Evolutionary conservation across 345 rosid genomes (phyloP).

Genomic region (Erucastrum elatum): DNA sequence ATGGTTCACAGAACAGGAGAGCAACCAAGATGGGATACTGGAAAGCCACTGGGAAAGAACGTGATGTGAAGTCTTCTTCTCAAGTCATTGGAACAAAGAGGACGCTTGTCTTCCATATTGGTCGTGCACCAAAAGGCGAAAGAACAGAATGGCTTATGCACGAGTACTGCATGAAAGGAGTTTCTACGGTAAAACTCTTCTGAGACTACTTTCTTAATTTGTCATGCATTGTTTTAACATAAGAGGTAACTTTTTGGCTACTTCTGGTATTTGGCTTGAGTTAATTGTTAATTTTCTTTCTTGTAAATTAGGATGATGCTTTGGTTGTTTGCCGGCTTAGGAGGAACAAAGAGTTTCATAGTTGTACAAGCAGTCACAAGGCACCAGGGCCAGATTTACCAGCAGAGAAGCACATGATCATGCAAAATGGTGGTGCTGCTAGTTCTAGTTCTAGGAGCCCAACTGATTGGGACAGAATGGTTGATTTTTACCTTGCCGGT

Average conservation of each 20-base stretch:
- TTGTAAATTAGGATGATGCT: conserved; percentile 55
- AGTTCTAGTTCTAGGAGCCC: conserved; percentile 5
- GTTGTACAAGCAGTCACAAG: conserved; percentile 31
- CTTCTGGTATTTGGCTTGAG: background rate
- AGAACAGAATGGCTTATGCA: conserved; percentile 95
- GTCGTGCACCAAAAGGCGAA: conserved; percentile 94
- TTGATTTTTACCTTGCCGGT: conserved; percentile 31
- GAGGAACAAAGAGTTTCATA: conserved; percentile 55
- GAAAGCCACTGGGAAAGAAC: conserved; percentile 96
- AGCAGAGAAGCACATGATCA: background rate
- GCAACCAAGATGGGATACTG: conserved; percentile 85
- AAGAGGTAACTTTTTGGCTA: background rate
- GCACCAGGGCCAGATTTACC: conserved; percentile 9
- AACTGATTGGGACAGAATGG: conserved; percentile 27
- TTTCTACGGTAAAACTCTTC: conserved; percentile 48
- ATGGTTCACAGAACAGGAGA: conserved; percentile 76
- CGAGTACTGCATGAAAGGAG: conserved; percentile 70
- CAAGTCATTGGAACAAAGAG: conserved; percentile 77
- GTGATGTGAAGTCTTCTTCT: conserved; percentile 64
- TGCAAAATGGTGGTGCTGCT: conserved; percentile 28
- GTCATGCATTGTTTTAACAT: background rate
- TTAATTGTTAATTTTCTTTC: background rate
- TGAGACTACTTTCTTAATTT: background rate
- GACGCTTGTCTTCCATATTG: conserved; percentile 79
- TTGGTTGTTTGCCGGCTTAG: conserved; percentile 78